phyloP scores from a whole-genome alignment of 805 yeast genomes.

The Cyberlindnera japonica region DNA sequence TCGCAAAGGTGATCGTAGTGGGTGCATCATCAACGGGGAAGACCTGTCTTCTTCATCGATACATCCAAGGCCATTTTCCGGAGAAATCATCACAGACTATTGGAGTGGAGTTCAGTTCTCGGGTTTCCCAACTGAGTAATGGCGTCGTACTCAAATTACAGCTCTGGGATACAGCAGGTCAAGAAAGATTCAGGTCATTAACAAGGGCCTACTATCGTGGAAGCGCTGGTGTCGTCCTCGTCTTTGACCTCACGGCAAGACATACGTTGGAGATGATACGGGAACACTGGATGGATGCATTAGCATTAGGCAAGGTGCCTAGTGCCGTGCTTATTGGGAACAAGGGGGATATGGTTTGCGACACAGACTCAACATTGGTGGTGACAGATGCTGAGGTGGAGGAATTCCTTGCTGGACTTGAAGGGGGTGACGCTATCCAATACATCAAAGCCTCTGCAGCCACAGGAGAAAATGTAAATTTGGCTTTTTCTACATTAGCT shows the following conservation, averaged over 20 bases:
- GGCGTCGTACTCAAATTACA: slow-evolving; percentile 27
- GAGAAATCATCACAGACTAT: slow-evolving; percentile 32
- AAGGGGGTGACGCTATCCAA: slow-evolving; percentile 27
- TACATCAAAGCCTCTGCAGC: slow-evolving; percentile 39
- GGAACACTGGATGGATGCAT: slow-evolving; percentile 31
- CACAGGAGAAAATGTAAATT: slow-evolving; percentile 38
- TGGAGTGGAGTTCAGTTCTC: slow-evolving; percentile 39
- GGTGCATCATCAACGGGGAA: slow-evolving; percentile 44
- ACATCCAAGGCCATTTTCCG: slow-evolving; percentile 27
- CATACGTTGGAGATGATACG: slow-evolving; percentile 27
- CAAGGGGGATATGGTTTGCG: slow-evolving; percentile 28
- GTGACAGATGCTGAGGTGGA: slow-evolving; percentile 32
- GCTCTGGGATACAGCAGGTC: slow-evolving; percentile 38
- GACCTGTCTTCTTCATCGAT: slow-evolving; percentile 38
- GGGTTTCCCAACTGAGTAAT: slow-evolving; percentile 13
- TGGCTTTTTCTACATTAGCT: slow-evolving; percentile 37
- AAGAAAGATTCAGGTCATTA: slow-evolving; percentile 35
- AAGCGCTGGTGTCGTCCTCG: slow-evolving; percentile 35
- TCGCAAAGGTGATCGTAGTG: slow-evolving; percentile 39
- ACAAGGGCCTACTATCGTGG: slow-evolving; percentile 38
- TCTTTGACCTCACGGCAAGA: slow-evolving; percentile 31
- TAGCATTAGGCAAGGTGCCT: slow-evolving; percentile 27
- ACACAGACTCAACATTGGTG: slow-evolving; percentile 29
- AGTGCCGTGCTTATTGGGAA: slow-evolving; percentile 34
- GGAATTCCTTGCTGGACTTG: slow-evolving; percentile 28